Base-by-base conservation (phyloP, 106 monocot genomes). In the Dioscorea dumetorum region DNA sequence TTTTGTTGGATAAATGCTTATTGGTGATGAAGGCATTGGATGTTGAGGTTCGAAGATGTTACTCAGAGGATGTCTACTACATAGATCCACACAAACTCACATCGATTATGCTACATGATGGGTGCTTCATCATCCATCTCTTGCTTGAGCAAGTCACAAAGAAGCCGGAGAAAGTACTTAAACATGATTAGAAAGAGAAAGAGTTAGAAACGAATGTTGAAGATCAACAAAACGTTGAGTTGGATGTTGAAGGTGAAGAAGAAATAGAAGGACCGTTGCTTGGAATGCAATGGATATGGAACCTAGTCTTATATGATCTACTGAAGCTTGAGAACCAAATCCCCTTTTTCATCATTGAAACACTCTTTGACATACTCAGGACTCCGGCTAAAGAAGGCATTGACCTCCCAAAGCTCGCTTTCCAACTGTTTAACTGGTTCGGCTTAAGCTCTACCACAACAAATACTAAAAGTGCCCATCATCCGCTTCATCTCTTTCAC, bases 321-420 rank as follows among this genome's bases (percentile, higher is more conserved):
- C 22, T 78, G 8, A 61, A 52, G 34, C 78, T 78, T 11, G 78
- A 78, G 62, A 77, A 71, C 24, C 71, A 77, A 32, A 59, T 71
- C 12, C 77, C 77, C 9, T 77, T 77, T 60, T 71, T 78, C 24
- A 53, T 78, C 8, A 21, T 78, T 10, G 24, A 53, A 4, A 18
- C n/a, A n/a, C n/a, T n/a, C n/a, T n/a, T n/a, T n/a, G n/a, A n/a
- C n/a, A n/a, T n/a, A n/a, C n/a, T n/a, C n/a, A n/a, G n/a, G n/a
- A n/a, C n/a, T n/a, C n/a, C n/a, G n/a, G n/a, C n/a, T n/a, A n/a
- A n/a, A n/a, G n/a, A n/a, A n/a, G n/a, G 16, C 0, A 19, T 32
- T 31, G 50, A 68, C 23, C 61, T 70, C 12, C 35, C n/a, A 8
- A 32, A 65, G 6, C 56, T 76, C n/a, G 62, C 64, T 8, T 12